A percentile compares a stretch with the other conserved stretches of the same genome.
phyloP scores from a whole-genome alignment of 306 rosid species.

The Cicer judaicum region DNA sequence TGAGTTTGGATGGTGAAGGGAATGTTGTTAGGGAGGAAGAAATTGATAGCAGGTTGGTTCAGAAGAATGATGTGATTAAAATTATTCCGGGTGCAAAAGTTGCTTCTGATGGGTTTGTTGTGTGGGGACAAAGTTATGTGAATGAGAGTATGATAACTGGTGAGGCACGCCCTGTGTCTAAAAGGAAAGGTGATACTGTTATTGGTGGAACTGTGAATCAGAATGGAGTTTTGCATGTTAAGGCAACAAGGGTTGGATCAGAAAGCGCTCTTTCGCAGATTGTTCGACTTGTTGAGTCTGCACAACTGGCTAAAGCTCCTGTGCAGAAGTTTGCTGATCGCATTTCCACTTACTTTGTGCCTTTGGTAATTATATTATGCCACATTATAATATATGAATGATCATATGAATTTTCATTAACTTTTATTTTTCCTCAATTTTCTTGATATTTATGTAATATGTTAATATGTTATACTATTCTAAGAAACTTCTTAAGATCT shows the following conservation, averaged over 20 bases:
- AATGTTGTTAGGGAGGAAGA: constrained; percentile 64
- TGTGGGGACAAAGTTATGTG: constrained; percentile 88
- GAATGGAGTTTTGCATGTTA: constrained; percentile 79
- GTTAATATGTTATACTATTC: too few relatives aligned
- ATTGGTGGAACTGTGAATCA: constrained; percentile 89
- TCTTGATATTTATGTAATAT: not conserved
- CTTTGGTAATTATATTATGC: constrained; percentile 55
- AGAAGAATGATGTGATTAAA: constrained; percentile 78
- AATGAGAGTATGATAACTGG: constrained; percentile 98
- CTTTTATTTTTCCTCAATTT: not conserved
- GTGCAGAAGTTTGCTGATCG: constrained; percentile 88
- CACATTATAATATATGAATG: not conserved
- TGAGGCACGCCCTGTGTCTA: constrained; percentile 71
- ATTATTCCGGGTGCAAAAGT: constrained; percentile 75
- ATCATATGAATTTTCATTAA: not conserved
- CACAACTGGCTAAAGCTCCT: constrained; percentile 95
- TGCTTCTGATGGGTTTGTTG: constrained; percentile 76
- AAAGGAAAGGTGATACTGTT: constrained; percentile 69
- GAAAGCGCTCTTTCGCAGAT: constrained; percentile 91
- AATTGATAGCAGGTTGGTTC: constrained; percentile 76
- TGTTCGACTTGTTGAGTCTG: constrained; percentile 86
- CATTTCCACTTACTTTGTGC: constrained; percentile 85
- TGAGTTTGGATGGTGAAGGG: constrained; percentile 61
- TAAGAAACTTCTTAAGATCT: not conserved
- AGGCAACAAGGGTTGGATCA: constrained; percentile 83